Evolutionary conservation across 177 flowering plant genomes (phyloP), one percentile per base, ranked within the genome.

Genomic region (Vitis hybrid): DNA sequence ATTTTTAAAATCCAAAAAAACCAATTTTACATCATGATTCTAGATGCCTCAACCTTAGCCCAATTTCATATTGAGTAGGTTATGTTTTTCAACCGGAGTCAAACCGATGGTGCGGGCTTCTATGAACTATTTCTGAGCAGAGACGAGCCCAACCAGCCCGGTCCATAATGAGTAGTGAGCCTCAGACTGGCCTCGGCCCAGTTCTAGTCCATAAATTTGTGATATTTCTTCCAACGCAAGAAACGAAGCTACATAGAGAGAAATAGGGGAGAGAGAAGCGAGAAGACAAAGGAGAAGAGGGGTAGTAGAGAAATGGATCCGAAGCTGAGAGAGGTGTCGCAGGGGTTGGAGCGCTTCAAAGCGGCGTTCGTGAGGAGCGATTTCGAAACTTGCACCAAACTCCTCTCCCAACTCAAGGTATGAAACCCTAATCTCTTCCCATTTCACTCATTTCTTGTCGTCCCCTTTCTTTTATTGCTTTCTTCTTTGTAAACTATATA

Each of bases 371-470:
- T 79, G 2, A 75, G 94, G 70, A 86, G 79, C 52, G 98, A 92
- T 79, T 72, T 82, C 72, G 88, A 87, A 19, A 71, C 90, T 7
- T 83, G 83, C 70, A 24, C 73, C 7, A 75, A 55, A 6, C 83
- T 81, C 19, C 91, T 93, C 32, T 89, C 91, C n/a, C 90, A 89
- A 64, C 97, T 93, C 74, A 93, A 93, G 98, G 98, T 91, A 64
- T 10, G 10, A 63, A 75, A 60, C 69, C 79, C 72, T 57, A 74
- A 64, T 48, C 59, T 69, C 69, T 27, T 62, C 15, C 10, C 19
- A 16, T 16, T 32, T 24, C 12, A 6, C 13, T 35, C 14, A 52
- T 24, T 65, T n/a, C 14, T 50, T 35, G n/a, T 35, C n/a, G 48
- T 18, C 35, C 10, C 13, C 24, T 7, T 63, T 3, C 55, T 1